These are phyloP conservation scores for Xylaria sp. DNA, from an alignment of 2,329 filamentous ascomycete species.

Conservation along the genomic window DNA sequence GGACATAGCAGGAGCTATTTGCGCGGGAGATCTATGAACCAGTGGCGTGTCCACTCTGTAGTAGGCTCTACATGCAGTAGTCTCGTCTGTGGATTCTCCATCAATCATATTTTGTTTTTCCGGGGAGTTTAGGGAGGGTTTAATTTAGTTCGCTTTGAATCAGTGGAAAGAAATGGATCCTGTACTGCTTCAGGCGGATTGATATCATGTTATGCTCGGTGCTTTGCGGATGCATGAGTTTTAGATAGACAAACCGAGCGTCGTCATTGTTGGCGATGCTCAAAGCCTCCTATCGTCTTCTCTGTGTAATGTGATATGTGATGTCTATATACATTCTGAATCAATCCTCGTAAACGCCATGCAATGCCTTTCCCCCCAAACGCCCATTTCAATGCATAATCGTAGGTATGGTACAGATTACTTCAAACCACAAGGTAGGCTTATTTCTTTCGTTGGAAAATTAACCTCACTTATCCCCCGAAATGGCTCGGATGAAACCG, in stretches of 20 bases:
- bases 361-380: conserved; percentile 31
- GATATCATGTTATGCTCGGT: conserved; percentile 4
- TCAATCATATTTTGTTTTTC: background rate
- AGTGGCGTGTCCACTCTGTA: conserved; percentile 36
- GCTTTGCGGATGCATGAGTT: conserved; percentile 11
- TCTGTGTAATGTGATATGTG: conserved; percentile 18
- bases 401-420: conserved; percentile 13
- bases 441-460: background rate
- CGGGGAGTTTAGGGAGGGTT: conserved; percentile 41
- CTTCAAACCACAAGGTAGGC: background rate
- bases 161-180: background rate
- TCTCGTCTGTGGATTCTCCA: conserved; percentile 29
- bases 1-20: conserved; percentile 32
- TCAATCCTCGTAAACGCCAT: conserved; percentile 24
- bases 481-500: conserved; percentile 51
- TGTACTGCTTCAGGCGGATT: conserved; percentile 19
- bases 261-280: conserved; percentile 45
- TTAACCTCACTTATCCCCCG: conserved; percentile 45
- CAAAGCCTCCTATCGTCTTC: conserved; percentile 39
- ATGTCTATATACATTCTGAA: conserved; percentile 10
- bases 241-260: conserved; percentile 46
- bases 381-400: conserved; percentile 34
- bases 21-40: conserved; percentile 35
- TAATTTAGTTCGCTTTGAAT: conserved; percentile 34
- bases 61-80: conserved; percentile 28